Conservation (phyloP, 768 basidiomycete genomes). For the Pseudohyphozyma bogoriensis region DNA sequence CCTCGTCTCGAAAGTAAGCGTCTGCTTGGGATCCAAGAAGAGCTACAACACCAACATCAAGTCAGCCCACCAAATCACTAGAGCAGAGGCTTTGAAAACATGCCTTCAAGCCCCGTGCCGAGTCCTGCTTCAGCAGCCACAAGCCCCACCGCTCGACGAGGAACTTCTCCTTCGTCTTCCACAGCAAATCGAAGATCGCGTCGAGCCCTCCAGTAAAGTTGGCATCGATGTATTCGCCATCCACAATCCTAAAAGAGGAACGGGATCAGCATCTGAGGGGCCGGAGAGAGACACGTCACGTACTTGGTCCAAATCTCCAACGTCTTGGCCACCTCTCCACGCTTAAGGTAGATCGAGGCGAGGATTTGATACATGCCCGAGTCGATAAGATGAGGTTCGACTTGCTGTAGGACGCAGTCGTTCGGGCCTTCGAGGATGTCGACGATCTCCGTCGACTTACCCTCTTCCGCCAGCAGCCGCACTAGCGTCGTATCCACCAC, state of each 20-base stretch:
- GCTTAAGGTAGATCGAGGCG: constrained; percentile 2
- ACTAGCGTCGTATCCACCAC: constrained; percentile 27
- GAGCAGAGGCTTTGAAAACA: neutral
- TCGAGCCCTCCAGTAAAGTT: constrained; percentile 3
- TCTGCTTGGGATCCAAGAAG: constrained; percentile 27
- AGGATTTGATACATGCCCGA: constrained; percentile 14
- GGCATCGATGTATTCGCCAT: constrained; percentile 11
- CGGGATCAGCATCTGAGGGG: neutral
- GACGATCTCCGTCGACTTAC: constrained; percentile 11
- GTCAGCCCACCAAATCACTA: neutral
- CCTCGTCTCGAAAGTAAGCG: constrained; percentile 24
- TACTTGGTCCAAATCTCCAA: constrained; percentile 25
- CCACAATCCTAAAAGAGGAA: constrained; percentile 7
- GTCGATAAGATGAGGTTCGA: constrained; percentile 7
- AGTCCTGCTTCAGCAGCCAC: constrained; percentile 24
- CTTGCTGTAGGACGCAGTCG: constrained; percentile 15
- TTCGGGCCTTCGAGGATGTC: constrained; percentile 23
- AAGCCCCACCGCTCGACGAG: constrained; percentile 22
- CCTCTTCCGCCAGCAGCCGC: constrained; percentile 7
- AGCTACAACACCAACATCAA: constrained; percentile 1
- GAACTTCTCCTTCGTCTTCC: constrained; percentile 12
- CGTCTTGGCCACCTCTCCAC: constrained; percentile 3
- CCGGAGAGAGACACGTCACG: neutral
- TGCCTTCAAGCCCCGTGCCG: constrained; percentile 18
- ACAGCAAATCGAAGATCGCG: constrained; percentile 21